phyloP scores from a whole-genome alignment of 331 rosid genomes.

The Acacia concinna region DNA sequence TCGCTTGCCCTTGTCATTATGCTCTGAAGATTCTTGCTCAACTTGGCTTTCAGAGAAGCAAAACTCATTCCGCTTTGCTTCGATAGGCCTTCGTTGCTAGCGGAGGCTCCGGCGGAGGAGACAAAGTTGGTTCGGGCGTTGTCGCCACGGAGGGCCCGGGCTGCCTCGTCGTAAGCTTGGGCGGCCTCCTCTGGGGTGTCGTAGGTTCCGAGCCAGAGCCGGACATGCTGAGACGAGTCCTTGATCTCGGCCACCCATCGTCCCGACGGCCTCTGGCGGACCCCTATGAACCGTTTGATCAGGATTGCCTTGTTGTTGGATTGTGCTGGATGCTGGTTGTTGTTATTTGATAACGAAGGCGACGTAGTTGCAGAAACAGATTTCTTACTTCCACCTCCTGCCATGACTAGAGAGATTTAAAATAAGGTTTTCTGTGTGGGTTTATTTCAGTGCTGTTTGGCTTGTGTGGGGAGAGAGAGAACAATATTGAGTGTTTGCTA shows the following conservation, averaged over 20 bases:
- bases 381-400: background rate
- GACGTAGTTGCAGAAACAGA: background rate
- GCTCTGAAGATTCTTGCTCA: background rate
- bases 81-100: background rate
- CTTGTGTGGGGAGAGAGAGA: background rate
- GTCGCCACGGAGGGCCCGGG: background rate
- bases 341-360: background rate
- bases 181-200: constrained; percentile 6
- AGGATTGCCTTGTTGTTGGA: background rate
- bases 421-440: background rate
- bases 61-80: constrained; percentile 22
- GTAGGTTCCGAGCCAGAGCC: constrained; percentile 6
- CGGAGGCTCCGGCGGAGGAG: background rate
- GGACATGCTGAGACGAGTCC: background rate
- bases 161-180: background rate
- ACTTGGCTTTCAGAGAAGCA: background rate
- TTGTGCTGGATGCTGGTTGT: background rate
- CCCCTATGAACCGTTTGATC: background rate
- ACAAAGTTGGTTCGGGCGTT: constrained; percentile 1
- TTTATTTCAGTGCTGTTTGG: constrained; percentile 11
- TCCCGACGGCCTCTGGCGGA: constrained; percentile 1
- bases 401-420: background rate
- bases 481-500: background rate
- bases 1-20: background rate
- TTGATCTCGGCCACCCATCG: constrained; percentile 12